Evolutionary conservation across 352 stramenopile genomes (phyloP), one percentile per base, ranked within the genome.

Genomic region (Blastocystis sp.): DNA sequence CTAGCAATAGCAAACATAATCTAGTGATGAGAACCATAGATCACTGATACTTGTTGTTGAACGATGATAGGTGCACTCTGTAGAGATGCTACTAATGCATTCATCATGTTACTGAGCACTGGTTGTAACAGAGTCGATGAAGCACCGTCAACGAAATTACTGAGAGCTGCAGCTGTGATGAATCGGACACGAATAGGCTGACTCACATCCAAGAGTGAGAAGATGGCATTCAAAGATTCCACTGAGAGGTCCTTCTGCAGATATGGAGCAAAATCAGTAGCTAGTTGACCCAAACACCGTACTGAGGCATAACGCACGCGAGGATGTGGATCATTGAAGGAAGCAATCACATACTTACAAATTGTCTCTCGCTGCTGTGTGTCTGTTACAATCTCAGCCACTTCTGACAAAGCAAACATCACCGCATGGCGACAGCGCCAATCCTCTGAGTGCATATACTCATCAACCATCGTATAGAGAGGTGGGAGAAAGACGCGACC

Each of bases 81-180:
- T 19, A 89, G 56, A 22, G 60, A 27, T 6, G 37, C 37, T 37
- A 89, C 15, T 27, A 89, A 57, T 22, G 60, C 60, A 19, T 59
- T 22, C 17, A 79, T 27, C 78, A 89, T 78, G 42, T 75, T 51
- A 19, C 27, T 35, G 13, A 89, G 78, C 22, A 89, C 59, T 24
- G 78, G 78, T 56, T 89, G 60, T 1, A 89, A 51, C 4, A 89
- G 27, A 19, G 68, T 42, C 5, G 68, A n/a, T 27, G 19, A 30
- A 27, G 60, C 19, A n/a, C 66, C 78, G 66, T 89, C 78, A n/a
- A 89, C 78, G 56, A 89, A 89, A 57, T 89, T 89, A 42, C 51
- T 89, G n/a, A 89, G 59, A 51, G 78, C 78, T 6, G 78, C 78
- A 24, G 58, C 53, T 9, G 78, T 64, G 19, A 89, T 89, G 54